Evolutionary conservation across 164 flowering plant genomes (phyloP), one percentile per base, ranked within the genome.

Genomic region (Euptelea pleiosperma): DNA sequence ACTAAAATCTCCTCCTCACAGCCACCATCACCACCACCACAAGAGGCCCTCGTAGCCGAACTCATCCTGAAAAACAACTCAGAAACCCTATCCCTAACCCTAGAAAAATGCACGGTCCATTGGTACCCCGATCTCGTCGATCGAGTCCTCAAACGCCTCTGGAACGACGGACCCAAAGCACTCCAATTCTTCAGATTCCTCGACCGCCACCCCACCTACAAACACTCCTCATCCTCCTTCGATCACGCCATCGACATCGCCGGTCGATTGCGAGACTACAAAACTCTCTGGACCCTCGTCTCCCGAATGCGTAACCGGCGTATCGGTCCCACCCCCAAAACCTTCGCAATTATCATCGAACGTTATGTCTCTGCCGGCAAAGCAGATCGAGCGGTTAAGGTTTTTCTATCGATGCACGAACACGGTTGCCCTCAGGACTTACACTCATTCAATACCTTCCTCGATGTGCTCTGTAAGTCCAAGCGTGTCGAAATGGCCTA

Each of bases 161-260:
- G 96, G 95, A 84, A 87, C 77, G 82, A 87, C 44, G 93, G 84
- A 30, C 86, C 89, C 52, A 87, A 85, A 73, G 93, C 96, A 64
- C 79, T 89, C 46, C 70, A 69, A 8, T 83, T 92, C 75, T 87
- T 85, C 87, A 40, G 63, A 52, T 36, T 45, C 69, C 79, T 89
- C 28, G 74, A 68, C 61, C 61, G 43, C 66, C 88, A 74, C 61
- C 85, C 72, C 28, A 41, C 64, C 48, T 83, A 82, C 77, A 2
- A 68, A 30, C 96, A 77, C 69, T 73, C 82, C 28, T 19, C 73
- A 15, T 71, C 84, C 61, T 63, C 96, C 60, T 85, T 78, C 66
- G 86, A 90, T 70, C 86, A 80, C 57, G 90, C 87, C 68, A 71
- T 87, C 54, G 96, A 93, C 80, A 75, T 87, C 31, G 77, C 89